Percentiles rank a stretch among this genome's conserved stretches.
Conservation (phyloP, 768 basidiomycete genomes). For the Kwoniella heveanensis region DNA sequence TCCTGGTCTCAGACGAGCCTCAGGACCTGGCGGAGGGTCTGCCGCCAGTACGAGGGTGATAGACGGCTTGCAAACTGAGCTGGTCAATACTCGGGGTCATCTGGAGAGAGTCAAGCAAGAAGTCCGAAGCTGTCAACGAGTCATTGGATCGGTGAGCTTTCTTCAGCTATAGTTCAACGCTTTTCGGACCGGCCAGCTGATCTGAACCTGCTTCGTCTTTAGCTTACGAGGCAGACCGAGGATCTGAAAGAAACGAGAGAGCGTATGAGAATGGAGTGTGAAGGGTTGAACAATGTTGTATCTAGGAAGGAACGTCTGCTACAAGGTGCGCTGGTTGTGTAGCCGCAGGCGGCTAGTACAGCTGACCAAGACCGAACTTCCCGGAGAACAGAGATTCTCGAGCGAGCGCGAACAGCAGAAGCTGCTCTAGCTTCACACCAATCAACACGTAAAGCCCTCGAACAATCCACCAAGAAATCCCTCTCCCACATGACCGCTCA, state of each 20-base stretch:
- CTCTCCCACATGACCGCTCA: slow-evolving; percentile 43
- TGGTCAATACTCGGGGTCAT: slow-evolving; percentile 37
- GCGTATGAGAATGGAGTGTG: slow-evolving; percentile 48
- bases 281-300: slow-evolving; percentile 51
- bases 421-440: slow-evolving; percentile 32
- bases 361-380: no score
- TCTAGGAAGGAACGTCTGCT: slow-evolving; percentile 50
- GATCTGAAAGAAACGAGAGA: slow-evolving; percentile 54
- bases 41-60: slow-evolving; percentile 48
- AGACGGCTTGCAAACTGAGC: slow-evolving; percentile 47
- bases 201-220: no score
- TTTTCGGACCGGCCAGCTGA: no score
- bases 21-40: slow-evolving; percentile 22
- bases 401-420: slow-evolving; percentile 53
- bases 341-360: neutral
- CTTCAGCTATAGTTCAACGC: neutral
- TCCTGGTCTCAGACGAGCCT: slow-evolving; percentile 13
- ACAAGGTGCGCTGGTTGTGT: slow-evolving; percentile 34
- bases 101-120: slow-evolving; percentile 46
- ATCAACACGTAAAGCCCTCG: slow-evolving; percentile 40
- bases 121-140: slow-evolving; percentile 33
- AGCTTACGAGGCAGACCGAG: slow-evolving; percentile 52
- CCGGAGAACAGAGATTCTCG: slow-evolving; percentile 48
- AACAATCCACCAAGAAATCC: slow-evolving; percentile 45
- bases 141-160: slow-evolving; percentile 38